Conservation (phyloP, 331 rosid genomes). For the Saraca asoca region DNA sequence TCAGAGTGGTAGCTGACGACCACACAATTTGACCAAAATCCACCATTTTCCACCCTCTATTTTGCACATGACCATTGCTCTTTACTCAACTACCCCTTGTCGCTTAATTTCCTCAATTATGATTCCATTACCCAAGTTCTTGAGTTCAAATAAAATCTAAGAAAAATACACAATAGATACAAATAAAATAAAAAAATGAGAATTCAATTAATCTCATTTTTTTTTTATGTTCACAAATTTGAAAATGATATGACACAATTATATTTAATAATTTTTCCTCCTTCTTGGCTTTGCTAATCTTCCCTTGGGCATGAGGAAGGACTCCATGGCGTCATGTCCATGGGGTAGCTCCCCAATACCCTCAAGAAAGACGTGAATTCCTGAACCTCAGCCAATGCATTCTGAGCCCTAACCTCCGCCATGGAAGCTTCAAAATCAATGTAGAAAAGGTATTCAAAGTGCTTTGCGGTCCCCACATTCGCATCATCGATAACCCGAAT, state of each 20-base stretch:
- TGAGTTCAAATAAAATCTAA: neutral
- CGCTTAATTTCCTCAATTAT: too few relatives aligned
- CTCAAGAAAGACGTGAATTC: conserved; percentile 89
- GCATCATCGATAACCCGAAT: conserved; percentile 77
- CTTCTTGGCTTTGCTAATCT: conserved; percentile 25
- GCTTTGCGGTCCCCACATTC: conserved; percentile 86
- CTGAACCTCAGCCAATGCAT: conserved; percentile 89
- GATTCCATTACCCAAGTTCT: too few relatives aligned
- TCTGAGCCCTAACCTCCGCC: conserved; percentile 84
- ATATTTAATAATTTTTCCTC: neutral
- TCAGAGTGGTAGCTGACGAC: too few relatives aligned
- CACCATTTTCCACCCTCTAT: too few relatives aligned
- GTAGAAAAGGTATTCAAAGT: conserved; percentile 83
- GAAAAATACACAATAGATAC: neutral
- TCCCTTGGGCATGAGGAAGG: conserved; percentile 45
- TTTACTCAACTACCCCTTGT: too few relatives aligned
- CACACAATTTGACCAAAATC: too few relatives aligned
- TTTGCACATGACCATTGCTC: too few relatives aligned
- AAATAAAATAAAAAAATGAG: neutral
- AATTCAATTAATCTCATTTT: conserved; percentile 31
- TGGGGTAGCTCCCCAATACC: conserved; percentile 88
- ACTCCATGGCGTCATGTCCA: conserved; percentile 85
- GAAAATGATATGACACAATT: conserved; percentile 9
- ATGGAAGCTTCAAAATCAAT: conserved; percentile 92
- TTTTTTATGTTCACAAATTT: conserved; percentile 30